A percentile compares a stretch with the other conserved stretches of the same genome.
These are phyloP conservation scores for Colletotrichum eremochloae DNA, from an alignment of 2,329 filamentous ascomycete species.

Conservation along the genomic window DNA sequence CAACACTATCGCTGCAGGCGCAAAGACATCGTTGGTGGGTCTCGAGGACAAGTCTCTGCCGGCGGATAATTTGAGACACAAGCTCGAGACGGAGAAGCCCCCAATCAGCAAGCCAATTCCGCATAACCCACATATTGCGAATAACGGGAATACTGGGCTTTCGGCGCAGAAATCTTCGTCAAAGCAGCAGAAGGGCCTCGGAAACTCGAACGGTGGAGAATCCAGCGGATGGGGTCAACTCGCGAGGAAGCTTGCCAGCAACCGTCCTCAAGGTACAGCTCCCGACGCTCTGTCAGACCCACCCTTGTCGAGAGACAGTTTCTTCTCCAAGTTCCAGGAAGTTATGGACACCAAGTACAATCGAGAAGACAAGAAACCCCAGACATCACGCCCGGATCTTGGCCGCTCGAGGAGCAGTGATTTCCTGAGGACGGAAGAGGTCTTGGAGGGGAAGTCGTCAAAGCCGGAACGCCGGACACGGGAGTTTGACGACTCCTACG, in stretches of 20 bases:
- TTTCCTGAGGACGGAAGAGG: not conserved
- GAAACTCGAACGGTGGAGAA: not conserved
- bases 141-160: not conserved
- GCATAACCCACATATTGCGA: conserved; percentile 21
- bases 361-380: not conserved
- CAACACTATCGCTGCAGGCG: not conserved
- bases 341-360: conserved; percentile 12
- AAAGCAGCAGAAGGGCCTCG: not conserved
- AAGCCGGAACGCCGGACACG: conserved; percentile 9
- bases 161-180: not conserved
- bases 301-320: conserved; percentile 10
- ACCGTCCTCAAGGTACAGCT: not conserved
- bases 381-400: not conserved
- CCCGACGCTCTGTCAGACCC: not conserved
- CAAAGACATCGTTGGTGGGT: not conserved
- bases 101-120: conserved; percentile 24
- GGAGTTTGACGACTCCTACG: conserved; percentile 39
- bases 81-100: conserved; percentile 11
- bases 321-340: conserved; percentile 27
- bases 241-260: not conserved
- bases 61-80: conserved; percentile 29
- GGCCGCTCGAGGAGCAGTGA: not conserved
- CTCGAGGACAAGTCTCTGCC: conserved; percentile 20
- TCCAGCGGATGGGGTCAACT: conserved; percentile 23
- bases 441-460: not conserved